A percentile compares a stretch with the other conserved stretches of the same genome.
Conservation (phyloP, 148 eudicot genomes). For the Nepenthes gracilis region DNA sequence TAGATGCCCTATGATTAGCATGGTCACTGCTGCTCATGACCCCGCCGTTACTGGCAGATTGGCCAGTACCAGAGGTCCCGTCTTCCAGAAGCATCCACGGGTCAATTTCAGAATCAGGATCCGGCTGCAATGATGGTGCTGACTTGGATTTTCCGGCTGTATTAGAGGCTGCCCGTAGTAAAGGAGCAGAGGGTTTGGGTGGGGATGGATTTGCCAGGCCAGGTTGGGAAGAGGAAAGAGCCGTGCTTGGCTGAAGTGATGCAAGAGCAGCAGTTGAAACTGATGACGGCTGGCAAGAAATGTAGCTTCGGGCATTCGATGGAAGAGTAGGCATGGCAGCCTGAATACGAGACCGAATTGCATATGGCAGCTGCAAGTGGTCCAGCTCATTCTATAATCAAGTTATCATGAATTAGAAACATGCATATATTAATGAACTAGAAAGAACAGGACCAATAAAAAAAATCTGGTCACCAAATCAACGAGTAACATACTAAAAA, state of each 20-base stretch:
- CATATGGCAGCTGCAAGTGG: constrained; percentile 72
- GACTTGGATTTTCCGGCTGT: constrained; percentile 49
- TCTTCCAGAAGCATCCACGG: constrained; percentile 93
- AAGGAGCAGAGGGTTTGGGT: constrained; percentile 26
- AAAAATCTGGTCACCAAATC: no score
- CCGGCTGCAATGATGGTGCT: constrained; percentile 23
- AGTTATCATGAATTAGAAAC: neutral
- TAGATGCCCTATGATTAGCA: constrained; percentile 61
- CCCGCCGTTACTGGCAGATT: constrained; percentile 36
- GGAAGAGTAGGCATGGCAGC: constrained; percentile 73
- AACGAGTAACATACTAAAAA: no score
- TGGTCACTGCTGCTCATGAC: constrained; percentile 48
- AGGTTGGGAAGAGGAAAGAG: constrained; percentile 20
- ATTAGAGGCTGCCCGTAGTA: constrained; percentile 18
- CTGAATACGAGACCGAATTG: constrained; percentile 76
- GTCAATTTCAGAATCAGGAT: constrained; percentile 56
- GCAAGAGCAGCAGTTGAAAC: constrained; percentile 43
- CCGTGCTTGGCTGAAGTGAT: constrained; percentile 45
- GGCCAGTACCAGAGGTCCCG: constrained; percentile 58
- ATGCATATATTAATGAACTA: neutral
- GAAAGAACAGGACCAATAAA: neutral
- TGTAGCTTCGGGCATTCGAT: constrained; percentile 24
- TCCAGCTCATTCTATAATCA: constrained; percentile 67
- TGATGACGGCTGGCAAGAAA: constrained; percentile 67
- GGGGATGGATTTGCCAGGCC: constrained; percentile 26